Percentiles rank a stretch among this genome's conserved stretches.
Evolutionary conservation across 225 moss, liverwort and hornwort species (phyloP).

Genomic region (Physcomitrellopsis africana): DNA sequence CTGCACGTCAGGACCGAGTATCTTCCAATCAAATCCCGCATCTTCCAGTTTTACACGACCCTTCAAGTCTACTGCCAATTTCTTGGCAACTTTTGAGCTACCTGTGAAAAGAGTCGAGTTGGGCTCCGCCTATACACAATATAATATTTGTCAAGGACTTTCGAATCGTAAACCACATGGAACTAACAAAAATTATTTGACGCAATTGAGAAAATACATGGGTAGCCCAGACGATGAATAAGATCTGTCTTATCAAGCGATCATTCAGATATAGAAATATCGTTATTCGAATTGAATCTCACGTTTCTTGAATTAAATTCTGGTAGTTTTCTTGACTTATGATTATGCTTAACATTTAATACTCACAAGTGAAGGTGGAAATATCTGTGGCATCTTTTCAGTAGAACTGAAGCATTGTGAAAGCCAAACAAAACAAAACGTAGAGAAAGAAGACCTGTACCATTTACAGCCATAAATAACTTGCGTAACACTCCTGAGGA

Average conservation of each 20-base stretch:
- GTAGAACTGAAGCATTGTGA: background rate
- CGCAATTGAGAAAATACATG: slow-evolving; percentile 11
- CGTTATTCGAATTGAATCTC: background rate
- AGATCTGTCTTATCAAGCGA: background rate
- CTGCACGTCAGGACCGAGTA: slow-evolving; percentile 94
- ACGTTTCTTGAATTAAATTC: background rate
- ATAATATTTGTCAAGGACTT: slow-evolving; percentile 12
- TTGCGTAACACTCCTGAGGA: slow-evolving; percentile 13
- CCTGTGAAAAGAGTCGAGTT: slow-evolving; percentile 96
- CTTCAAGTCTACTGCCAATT: slow-evolving; percentile 86
- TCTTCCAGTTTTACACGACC: slow-evolving; percentile 97
- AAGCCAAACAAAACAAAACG: slow-evolving; percentile 13
- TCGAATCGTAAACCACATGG: background rate
- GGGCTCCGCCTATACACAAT: slow-evolving; percentile 69
- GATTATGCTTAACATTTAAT: background rate
- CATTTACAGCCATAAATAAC: background rate
- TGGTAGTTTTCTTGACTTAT: background rate
- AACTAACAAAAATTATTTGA: slow-evolving; percentile 7
- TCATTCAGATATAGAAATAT: background rate
- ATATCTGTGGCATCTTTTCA: background rate
- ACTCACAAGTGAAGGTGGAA: background rate
- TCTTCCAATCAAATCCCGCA: slow-evolving; percentile 99
- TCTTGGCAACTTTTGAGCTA: slow-evolving; percentile 98
- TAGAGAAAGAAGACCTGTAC: slow-evolving; percentile 2
- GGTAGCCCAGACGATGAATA: slow-evolving; percentile 7